Evolutionary conservation across 108 stramenopile species (phyloP), one percentile per base, ranked within the genome.

Genomic region (Schizochytrium sp.): DNA sequence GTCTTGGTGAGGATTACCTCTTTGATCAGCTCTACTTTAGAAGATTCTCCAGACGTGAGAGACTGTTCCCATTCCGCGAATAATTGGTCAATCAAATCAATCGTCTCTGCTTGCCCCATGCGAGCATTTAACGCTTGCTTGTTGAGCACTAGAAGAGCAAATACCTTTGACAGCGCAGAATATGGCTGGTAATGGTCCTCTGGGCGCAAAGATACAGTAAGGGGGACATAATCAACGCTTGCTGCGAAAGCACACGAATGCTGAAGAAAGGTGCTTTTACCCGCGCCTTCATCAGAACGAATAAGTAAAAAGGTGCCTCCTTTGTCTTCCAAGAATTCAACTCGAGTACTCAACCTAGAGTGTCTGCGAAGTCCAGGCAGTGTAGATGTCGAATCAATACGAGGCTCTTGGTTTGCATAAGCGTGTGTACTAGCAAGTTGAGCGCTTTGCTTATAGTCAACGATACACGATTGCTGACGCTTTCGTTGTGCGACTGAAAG

Each of bases 171-270:
- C 50, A 83, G 76, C 15, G 3, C 76, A n/a, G 76, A 7, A 53
- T 83, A 83, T n/a, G 76, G 53, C 76, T 83, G 76, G 76, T 83
- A 83, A 53, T 83, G 76, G 55, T 83, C 15, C 55, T 49, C 53
- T 10, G 76, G 76, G 10, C 76, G 45, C 47, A 83, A 28, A 38
- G 38, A 19, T 8, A 83, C 47, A 12, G 28, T 49, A 53, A 83
- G 15, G 3, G 50, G 47, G 3, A 42, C 0, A 13, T 55, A 55
- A 8, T 55, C 47, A n/a, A 49, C n/a, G 47, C 5, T 83, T 40
- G 3, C 47, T 0, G 76, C 76, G 28, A 55, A 83, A 13, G 50
- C 76, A 83, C 4, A 7, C 47, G 53, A 10, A 55, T 83, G 76
- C 12, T 28, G 76, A 0, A 83, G 3, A 83, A 83, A 50, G 0